A percentile compares a stretch with the other conserved stretches of the same genome.
Evolutionary conservation across 2,329 filamentous ascomycete genomes (phyloP).

Genomic region (Penicillium sp.): DNA sequence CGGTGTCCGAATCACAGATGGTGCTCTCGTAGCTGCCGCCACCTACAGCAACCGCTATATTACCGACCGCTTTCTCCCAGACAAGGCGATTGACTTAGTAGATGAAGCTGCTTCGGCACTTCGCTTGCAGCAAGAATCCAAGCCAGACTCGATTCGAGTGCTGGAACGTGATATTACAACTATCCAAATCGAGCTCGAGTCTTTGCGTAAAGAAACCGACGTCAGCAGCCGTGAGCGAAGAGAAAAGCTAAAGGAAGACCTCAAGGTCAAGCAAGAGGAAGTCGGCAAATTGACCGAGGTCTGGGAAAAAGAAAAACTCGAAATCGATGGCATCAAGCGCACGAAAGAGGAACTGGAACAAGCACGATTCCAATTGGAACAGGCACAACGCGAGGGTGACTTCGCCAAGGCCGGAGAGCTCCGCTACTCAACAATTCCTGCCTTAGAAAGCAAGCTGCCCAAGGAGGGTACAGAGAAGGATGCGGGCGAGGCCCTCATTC

Average conservation of each 20-base stretch:
- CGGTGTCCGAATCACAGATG: constrained; percentile 90
- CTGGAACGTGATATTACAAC: constrained; percentile 96
- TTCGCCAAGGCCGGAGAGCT: constrained; percentile 90
- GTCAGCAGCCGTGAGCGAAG: constrained; percentile 83
- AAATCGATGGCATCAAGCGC: constrained; percentile 84
- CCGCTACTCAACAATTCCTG: constrained; percentile 82
- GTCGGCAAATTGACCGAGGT: constrained; percentile 71
- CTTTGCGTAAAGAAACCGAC: constrained; percentile 89
- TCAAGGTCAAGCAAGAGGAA: constrained; percentile 77
- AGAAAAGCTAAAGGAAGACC: constrained; percentile 76
- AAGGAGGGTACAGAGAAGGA: constrained; percentile 63
- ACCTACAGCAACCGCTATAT: constrained; percentile 95
- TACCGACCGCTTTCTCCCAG: constrained; percentile 90
- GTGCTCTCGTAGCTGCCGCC: constrained; percentile 86
- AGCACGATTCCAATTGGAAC: constrained; percentile 80
- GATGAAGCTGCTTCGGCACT: constrained; percentile 92
- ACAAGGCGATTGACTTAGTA: constrained; percentile 96
- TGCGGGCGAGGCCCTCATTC: constrained; percentile 66
- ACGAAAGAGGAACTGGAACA: constrained; percentile 86
- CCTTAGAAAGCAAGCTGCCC: constrained; percentile 75
- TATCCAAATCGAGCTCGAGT: constrained; percentile 94
- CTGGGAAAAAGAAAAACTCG: constrained; percentile 86
- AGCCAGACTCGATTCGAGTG: constrained; percentile 89
- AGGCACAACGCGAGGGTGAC: constrained; percentile 82
- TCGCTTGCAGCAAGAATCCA: constrained; percentile 91